Evolutionary conservation across 345 rosid genomes (phyloP), one percentile per base, ranked within the genome.

Genomic region (Eutrema yunnanense): DNA sequence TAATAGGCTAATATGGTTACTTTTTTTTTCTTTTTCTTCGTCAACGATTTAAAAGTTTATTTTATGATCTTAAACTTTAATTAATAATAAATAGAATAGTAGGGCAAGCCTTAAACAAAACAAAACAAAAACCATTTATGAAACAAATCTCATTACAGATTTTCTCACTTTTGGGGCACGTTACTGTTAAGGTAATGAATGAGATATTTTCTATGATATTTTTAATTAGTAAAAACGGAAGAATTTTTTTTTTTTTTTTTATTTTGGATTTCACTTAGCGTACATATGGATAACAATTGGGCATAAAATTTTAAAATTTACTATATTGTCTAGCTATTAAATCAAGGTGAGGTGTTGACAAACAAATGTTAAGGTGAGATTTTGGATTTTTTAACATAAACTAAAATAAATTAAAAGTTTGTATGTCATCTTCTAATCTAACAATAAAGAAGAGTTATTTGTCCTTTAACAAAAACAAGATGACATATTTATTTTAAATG

Each of bases 51-150:
- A 3, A 41, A 49, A 2, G n/a, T 40, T 19, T 33, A 42, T 60
- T 52, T 1, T 29, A 12, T 44, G 40, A 34, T 12, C 7, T 60
- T 48, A 36, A 29, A 9, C 3, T 46, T 55, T 56, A 29, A 33
- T 22, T 41, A 50, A 22, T 16, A 47, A 33, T 32, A 38, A 65
- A 37, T 29, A 14, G 16, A 42, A 55, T 4, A 16, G 16, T 8
- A 36, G 3, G 37, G 2, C 0, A 49, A 50, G 5, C 9, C 19
- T 48, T 4, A 36, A 55, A 54, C 12, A 71, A 52, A 55, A 74
- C 71, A 65, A 49, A 74, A 67, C 8, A 50, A 60, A 49, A 74
- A 67, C 8, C 57, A 60, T 67, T 67, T 60, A 74, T 67, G 73
- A 61, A 68, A 53, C 6, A 74, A 60, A 74, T 60, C 63, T 67